These are phyloP conservation scores for Nissolia schottii DNA, from an alignment of 306 rosid species.

Conservation along the genomic window DNA sequence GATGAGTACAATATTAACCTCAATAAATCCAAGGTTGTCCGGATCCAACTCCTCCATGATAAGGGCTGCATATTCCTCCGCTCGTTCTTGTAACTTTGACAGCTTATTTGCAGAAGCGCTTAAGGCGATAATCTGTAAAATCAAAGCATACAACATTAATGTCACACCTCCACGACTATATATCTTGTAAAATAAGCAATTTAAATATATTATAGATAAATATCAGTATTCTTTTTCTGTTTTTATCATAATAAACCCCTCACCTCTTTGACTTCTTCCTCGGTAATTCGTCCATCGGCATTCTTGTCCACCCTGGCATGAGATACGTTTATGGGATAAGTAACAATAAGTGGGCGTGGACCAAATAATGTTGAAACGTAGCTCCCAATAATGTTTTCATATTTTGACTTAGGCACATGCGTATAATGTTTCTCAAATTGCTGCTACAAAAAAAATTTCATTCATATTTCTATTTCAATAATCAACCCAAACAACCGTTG, in stretches of 20 bases:
- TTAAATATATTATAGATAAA: background rate
- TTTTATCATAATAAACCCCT: background rate
- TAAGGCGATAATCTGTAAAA: slow-evolving; percentile 60
- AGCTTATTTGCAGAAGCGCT: slow-evolving; percentile 91
- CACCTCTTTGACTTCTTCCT: slow-evolving; percentile 85
- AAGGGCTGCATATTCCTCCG: slow-evolving; percentile 87
- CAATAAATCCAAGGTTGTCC: slow-evolving; percentile 66
- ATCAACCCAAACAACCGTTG: slow-evolving; percentile 13
- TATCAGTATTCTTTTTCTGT: background rate
- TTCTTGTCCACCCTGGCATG: slow-evolving; percentile 83
- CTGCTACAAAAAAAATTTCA: background rate
- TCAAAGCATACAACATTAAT: background rate
- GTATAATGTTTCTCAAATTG: slow-evolving; percentile 8
- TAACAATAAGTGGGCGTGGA: background rate
- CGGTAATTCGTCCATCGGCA: slow-evolving; percentile 80
- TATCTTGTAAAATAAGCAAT: background rate
- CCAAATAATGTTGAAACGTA: slow-evolving; percentile 3
- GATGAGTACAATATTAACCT: slow-evolving; percentile 36
- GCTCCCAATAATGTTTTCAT: background rate
- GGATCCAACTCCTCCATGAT: slow-evolving; percentile 95
- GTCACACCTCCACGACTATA: background rate
- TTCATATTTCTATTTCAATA: background rate
- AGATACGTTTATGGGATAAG: background rate
- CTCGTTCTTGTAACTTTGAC: slow-evolving; percentile 68
- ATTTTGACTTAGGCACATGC: slow-evolving; percentile 11